Evolutionary conservation across 148 eudicot species (phyloP), one percentile per base, ranked within the genome.

Genomic region (Vaccinium darrowii): DNA sequence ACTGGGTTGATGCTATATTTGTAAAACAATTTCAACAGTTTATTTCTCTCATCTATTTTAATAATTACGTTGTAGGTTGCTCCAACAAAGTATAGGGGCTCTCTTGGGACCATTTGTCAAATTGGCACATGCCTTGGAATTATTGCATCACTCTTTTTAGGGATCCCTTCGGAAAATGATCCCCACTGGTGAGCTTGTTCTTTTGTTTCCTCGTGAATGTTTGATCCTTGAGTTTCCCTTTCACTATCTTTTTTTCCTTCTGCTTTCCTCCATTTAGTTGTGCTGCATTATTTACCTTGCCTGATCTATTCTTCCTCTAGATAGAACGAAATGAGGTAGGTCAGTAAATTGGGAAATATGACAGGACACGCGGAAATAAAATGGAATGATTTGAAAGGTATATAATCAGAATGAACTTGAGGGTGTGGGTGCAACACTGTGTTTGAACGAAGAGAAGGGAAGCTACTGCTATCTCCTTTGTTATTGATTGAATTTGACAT

Each of bases 121-220:
- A 90, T 94, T 82, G 95, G 98, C 69, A 94, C 98, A 51, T 94
- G 95, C 91, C 88, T 92, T 83, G 98, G 98, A 84, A 94, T 94
- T 56, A 92, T 94, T 84, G 90, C 88, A 73, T 94, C 98, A 78
- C 91, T 94, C 58, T 89, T 86, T 86, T 72, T 93, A 81, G 98
- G 89, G 27, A 89, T 91, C 83, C 89, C 93, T 67, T 90, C 92
- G 49, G 94, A 94, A 87, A 84, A 81, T 86, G 95, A 93, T 90
- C 91, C 96, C 57, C 95, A 92, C 83, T 94, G 95, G 98, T 94
- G 86, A 91, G 12, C 14, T 63, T 84, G 76, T 62, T 50, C 49
- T 30, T n/a, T 62, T 57, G 39, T 56, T 51, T 81, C 47, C 23
- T 53, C 19, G 33, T 57, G 52, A 51, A 58, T 81, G 39, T 52